Evolutionary conservation across 306 rosid species (phyloP).

Genomic region (Myrica gale): DNA sequence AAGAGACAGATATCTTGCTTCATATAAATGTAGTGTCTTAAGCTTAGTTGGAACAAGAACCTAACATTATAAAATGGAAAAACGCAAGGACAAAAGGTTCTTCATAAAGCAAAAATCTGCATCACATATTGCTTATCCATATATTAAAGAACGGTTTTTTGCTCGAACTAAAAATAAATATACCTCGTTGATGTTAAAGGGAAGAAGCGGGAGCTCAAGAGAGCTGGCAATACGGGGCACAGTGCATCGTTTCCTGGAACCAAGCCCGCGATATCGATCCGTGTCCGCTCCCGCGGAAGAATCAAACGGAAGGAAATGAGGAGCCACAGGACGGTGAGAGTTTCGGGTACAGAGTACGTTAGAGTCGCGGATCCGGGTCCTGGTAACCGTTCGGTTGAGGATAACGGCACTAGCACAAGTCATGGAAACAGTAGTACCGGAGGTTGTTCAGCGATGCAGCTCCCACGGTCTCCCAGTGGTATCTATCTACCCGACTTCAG

Average conservation of each 20-base stretch:
- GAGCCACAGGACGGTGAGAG: not conserved
- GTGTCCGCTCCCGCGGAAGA: not conserved
- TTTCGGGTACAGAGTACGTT: slow-evolving; percentile 2
- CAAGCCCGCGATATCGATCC: not conserved
- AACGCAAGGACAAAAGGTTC: not conserved
- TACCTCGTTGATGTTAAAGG: slow-evolving; percentile 38
- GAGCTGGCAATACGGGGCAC: slow-evolving; percentile 21
- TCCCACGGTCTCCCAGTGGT: no score
- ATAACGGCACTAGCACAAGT: not conserved
- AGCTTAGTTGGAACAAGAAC: slow-evolving; percentile 51
- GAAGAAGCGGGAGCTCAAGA: slow-evolving; percentile 49
- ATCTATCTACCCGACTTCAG: no score
- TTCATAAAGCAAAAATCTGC: not conserved
- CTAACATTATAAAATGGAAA: slow-evolving; percentile 15
- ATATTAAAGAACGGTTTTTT: no score
- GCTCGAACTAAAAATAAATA: not conserved
- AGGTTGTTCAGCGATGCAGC: no score
- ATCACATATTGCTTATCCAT: no score
- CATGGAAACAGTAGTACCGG: not conserved
- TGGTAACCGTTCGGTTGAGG: not conserved
- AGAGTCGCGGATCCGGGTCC: not conserved
- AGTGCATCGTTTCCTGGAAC: slow-evolving; percentile 24
- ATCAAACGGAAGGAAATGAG: slow-evolving; percentile 11
- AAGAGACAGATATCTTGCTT: slow-evolving; percentile 50
- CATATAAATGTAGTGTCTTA: slow-evolving; percentile 45